A percentile compares a stretch with the other conserved stretches of the same genome.
Conservation (phyloP, 768 basidiomycete species). For the Boletus insuetus region DNA sequence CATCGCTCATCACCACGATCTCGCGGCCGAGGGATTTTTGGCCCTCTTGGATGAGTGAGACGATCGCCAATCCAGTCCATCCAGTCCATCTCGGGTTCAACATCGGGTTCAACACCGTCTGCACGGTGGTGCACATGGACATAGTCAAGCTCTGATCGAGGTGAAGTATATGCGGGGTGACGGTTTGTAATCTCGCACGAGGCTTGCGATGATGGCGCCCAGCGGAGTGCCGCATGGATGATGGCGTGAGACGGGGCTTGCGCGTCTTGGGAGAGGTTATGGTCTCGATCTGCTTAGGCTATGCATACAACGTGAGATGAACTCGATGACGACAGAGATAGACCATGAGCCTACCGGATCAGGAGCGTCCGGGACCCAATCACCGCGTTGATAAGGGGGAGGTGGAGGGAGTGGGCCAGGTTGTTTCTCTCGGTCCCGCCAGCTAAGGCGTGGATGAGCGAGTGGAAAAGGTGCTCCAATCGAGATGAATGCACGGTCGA, state of each 20-base stretch:
- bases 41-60: slow-evolving; percentile 76
- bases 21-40: slow-evolving; percentile 74
- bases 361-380: slow-evolving; percentile 47
- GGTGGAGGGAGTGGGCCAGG: slow-evolving; percentile 50
- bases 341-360: slow-evolving; percentile 28
- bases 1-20: slow-evolving; percentile 74
- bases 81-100: slow-evolving; percentile 37
- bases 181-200: slow-evolving; percentile 16
- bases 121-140: no score
- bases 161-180: slow-evolving; percentile 27
- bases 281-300: slow-evolving; percentile 30
- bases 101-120: slow-evolving; percentile 34
- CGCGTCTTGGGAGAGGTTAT: no score
- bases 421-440: slow-evolving; percentile 64
- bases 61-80: slow-evolving; percentile 22
- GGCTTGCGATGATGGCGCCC: slow-evolving; percentile 37
- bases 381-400: slow-evolving; percentile 63
- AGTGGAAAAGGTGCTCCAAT: neutral
- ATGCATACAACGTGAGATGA: slow-evolving; percentile 11
- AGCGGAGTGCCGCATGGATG: slow-evolving; percentile 33
- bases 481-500: slow-evolving; percentile 59
- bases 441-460: no score
- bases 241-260: slow-evolving; percentile 34
- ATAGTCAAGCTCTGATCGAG: slow-evolving; percentile 46
- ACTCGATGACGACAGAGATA: neutral